Conservation (phyloP, 257 asterid genomes). For the Nemophila menziesii region DNA sequence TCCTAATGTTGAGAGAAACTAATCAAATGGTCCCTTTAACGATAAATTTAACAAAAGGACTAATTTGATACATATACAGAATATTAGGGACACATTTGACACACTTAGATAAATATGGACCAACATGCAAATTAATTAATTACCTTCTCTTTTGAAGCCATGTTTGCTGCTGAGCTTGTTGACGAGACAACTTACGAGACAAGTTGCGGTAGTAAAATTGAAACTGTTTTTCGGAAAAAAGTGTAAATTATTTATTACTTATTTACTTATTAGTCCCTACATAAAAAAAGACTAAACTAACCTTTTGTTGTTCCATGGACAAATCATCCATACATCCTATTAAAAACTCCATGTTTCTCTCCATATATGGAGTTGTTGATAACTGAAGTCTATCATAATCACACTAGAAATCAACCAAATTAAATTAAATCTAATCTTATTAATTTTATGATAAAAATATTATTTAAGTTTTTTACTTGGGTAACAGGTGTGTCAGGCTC, state of each 20-base stretch:
- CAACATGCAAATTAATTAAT: too few relatives aligned
- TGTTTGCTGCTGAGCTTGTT: slow-evolving; percentile 89
- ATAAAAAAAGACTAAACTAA: slow-evolving; percentile 16
- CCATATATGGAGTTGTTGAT: slow-evolving; percentile 70
- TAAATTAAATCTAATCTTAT: neutral
- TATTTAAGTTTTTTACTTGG: slow-evolving; percentile 55
- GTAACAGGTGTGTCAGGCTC: slow-evolving; percentile 80
- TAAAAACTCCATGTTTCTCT: slow-evolving; percentile 86
- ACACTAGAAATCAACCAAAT: slow-evolving; percentile 40
- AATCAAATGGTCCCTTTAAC: too few relatives aligned
- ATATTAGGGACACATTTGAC: too few relatives aligned
- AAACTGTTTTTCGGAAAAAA: slow-evolving; percentile 43
- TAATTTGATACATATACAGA: too few relatives aligned
- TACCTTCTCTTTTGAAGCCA: slow-evolving; percentile 99
- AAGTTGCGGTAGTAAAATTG: slow-evolving; percentile 87
- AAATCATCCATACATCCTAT: slow-evolving; percentile 97
- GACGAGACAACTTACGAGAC: slow-evolving; percentile 92
- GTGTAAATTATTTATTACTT: slow-evolving; percentile 4
- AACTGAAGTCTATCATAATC: slow-evolving; percentile 85
- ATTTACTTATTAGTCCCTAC: slow-evolving; percentile 8
- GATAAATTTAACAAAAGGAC: too few relatives aligned
- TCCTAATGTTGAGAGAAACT: too few relatives aligned
- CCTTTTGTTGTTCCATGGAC: slow-evolving; percentile 93
- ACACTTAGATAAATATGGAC: too few relatives aligned
- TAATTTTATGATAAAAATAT: too few relatives aligned